Evolutionary conservation across 257 asterid species (phyloP).

Genomic region (Fraxinus quadrangulata): DNA sequence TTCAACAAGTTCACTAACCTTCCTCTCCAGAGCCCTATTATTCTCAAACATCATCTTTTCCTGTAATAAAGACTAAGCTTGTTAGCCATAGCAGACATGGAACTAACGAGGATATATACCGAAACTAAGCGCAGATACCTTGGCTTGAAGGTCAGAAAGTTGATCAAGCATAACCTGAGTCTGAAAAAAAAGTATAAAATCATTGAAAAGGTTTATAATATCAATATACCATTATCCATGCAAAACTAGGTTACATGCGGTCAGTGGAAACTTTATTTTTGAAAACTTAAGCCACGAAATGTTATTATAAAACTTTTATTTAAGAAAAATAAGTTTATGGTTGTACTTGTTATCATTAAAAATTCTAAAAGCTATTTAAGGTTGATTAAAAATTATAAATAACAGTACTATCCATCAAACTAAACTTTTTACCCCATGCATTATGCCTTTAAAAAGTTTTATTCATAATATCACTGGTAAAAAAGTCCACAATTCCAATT

Average conservation of each 20-base stretch:
- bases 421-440: no score
- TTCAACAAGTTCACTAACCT: constrained; percentile 43
- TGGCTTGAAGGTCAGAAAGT: constrained; percentile 87
- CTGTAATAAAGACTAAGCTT: constrained; percentile 34
- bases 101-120: neutral
- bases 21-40: constrained; percentile 77
- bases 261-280: neutral
- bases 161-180: constrained; percentile 90
- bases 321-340: no score
- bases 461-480: no score
- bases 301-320: no score
- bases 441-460: neutral
- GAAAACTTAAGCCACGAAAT: no score
- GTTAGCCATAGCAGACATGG: neutral
- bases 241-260: neutral
- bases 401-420: no score
- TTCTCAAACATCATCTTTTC: constrained; percentile 89
- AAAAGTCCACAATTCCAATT: neutral
- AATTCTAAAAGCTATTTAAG: no score
- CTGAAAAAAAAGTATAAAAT: constrained; percentile 40
- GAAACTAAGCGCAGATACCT: constrained; percentile 44
- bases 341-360: no score
- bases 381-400: no score
- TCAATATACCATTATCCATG: no score
- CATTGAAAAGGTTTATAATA: neutral